Base-by-base conservation (phyloP, 2,329 filamentous ascomycete genomes). In the Fusarium zealandicum region DNA sequence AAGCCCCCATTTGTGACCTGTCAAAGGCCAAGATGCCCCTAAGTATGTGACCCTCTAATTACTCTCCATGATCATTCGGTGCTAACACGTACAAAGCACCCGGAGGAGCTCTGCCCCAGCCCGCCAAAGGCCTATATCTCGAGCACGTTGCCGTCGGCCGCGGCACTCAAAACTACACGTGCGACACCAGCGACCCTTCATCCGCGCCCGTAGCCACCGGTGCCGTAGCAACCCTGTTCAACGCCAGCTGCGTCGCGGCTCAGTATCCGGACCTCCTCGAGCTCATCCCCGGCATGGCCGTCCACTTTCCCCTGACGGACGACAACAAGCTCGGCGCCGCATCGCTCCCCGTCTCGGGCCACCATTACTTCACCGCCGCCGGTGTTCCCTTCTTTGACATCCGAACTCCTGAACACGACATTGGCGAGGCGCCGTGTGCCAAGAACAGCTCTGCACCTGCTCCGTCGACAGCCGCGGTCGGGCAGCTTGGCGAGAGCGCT, bases 151-250 rank as follows among this genome's bases (percentile, higher is more conserved):
- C 89, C 70, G 80, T 97, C 58, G 93, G 93, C 67, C 88, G 91
- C 37, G 93, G 93, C 55, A 95, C 90, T 7, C 88, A 97, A 77
- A 97, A 97, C 82, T 98, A 97, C 80, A 96, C 91, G 44, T 97
- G 93, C 80, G 79, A 83, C 53, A 76, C 81, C 47, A 75, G 75
- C 58, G 83, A 89, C 64, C 70, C 83, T 2, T 82, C 82, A 4
- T 82, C 85, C 1, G 76, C 76, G 0, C 93, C 93, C 12, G 79
- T 78, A 9, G 80, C 87, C 14, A 74, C 80, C 42, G 93, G 93
- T 59, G 93, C 93, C 47, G 70, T 91, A 0, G 93, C 93, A 48
- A 87, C 85, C 1, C 90, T 98, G 66, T 97, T 90, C 86, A 92
- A 97, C 75, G 90, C 87, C 54, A 90, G 87, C 64, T 97, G 93